phyloP scores from a whole-genome alignment of 352 stramenopile species.

The Pythium phragmiticola region DNA sequence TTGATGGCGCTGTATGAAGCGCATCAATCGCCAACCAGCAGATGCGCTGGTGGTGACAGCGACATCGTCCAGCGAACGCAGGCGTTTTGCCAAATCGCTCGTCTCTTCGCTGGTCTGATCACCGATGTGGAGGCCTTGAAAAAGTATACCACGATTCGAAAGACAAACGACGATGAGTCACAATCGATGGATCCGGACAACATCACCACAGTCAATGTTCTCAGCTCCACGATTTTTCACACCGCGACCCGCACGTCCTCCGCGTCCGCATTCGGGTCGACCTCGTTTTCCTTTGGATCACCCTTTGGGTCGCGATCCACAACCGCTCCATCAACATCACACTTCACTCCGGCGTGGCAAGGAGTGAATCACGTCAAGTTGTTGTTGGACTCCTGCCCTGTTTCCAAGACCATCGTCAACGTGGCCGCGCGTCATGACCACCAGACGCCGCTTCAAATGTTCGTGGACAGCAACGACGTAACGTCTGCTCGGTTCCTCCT shows the following conservation, averaged over 20 bases:
- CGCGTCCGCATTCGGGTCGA: neutral
- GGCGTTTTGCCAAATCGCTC: slow-evolving; percentile 8
- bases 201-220: slow-evolving; percentile 1
- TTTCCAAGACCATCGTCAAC: slow-evolving; percentile 40
- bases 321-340: slow-evolving; percentile 9
- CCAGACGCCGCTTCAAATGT: slow-evolving; percentile 53
- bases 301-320: slow-evolving; percentile 4
- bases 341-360: slow-evolving; percentile 29
- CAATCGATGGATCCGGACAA: neutral
- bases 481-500: slow-evolving; percentile 37
- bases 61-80: neutral
- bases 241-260: neutral
- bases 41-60: too few relatives aligned
- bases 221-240: slow-evolving; percentile 18
- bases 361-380: slow-evolving; percentile 44
- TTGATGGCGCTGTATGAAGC: slow-evolving; percentile 43
- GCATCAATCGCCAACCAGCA: slow-evolving; percentile 12
- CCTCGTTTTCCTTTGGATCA: neutral
- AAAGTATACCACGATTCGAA: slow-evolving; percentile 7
- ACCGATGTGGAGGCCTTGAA: slow-evolving; percentile 17
- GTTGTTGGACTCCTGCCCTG: slow-evolving; percentile 35
- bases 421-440: slow-evolving; percentile 36
- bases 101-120: slow-evolving; percentile 5
- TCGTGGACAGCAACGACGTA: slow-evolving; percentile 39
- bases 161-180: neutral